phyloP scores from a whole-genome alignment of 164 flowering plant species.

The Protea cynaroides region DNA sequence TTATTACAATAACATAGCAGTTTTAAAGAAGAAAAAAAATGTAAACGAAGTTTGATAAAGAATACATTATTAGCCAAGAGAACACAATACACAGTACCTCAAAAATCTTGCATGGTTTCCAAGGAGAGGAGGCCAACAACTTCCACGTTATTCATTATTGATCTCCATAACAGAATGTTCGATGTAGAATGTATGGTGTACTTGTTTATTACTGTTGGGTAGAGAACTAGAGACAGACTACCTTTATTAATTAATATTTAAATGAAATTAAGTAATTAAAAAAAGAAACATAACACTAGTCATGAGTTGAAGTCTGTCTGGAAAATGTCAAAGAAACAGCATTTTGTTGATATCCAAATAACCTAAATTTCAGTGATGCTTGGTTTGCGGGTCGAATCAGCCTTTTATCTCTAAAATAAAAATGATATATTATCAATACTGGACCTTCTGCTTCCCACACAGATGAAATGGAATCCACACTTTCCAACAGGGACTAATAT shows the following conservation, averaged over 20 bases:
- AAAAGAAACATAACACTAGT: neutral
- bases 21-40: too few relatives aligned
- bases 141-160: neutral
- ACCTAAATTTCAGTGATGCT: constrained; percentile 34
- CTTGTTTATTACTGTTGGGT: too few relatives aligned
- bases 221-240: neutral
- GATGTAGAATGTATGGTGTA: neutral
- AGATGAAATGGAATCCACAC: neutral
- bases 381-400: constrained; percentile 22
- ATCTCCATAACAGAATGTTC: constrained; percentile 6
- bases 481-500: neutral
- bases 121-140: neutral
- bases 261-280: neutral
- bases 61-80: neutral
- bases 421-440: neutral
- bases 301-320: constrained; percentile 6
- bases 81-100: constrained; percentile 5
- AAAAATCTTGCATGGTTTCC: constrained; percentile 2
- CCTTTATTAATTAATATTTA: neutral
- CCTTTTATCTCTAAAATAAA: constrained; percentile 15
- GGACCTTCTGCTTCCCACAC: neutral
- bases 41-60: neutral
- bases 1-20: too few relatives aligned
- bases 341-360: constrained; percentile 18
- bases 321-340: neutral